Percentiles rank a stretch among this genome's conserved stretches.
Conservation (phyloP, 768 basidiomycete genomes). For the Favolaschia claudopus region DNA sequence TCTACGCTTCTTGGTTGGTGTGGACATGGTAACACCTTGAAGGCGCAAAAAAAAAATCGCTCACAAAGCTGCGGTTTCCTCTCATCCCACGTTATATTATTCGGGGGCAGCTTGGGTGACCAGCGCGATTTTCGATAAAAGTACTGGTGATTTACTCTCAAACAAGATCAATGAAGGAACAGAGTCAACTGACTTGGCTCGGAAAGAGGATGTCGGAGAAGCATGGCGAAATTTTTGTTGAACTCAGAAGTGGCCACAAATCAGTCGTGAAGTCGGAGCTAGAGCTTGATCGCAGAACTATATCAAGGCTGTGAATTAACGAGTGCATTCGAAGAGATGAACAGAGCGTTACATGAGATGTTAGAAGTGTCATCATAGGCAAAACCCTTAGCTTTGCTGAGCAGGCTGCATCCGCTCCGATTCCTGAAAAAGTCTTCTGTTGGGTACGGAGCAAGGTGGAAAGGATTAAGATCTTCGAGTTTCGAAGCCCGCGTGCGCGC, state of each 20-base stretch:
- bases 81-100: constrained; percentile 14
- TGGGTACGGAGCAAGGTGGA: constrained; percentile 13
- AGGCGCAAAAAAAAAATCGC: background rate
- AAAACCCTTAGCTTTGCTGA: constrained; percentile 10
- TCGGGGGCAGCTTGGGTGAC: background rate
- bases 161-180: background rate
- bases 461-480: constrained; percentile 11
- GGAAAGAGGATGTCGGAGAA: constrained; percentile 29
- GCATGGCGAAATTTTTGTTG: constrained; percentile 22
- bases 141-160: constrained; percentile 3
- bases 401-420: constrained; percentile 16
- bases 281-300: constrained; percentile 21
- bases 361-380: constrained; percentile 3
- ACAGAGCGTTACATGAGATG: constrained; percentile 5
- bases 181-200: background rate
- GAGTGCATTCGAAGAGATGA: background rate
- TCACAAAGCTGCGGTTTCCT: constrained; percentile 21
- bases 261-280: constrained; percentile 27
- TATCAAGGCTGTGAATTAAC: background rate
- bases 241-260: constrained; percentile 24
- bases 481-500: background rate
- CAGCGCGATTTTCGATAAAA: constrained; percentile 14
- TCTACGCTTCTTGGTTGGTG: background rate
- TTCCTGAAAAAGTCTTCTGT: constrained; percentile 19
- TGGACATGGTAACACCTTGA: background rate